Evolutionary conservation across 129 eudicot species (phyloP), one percentile per base, ranked within the genome.

Genomic region (Scalesia atractyloides): DNA sequence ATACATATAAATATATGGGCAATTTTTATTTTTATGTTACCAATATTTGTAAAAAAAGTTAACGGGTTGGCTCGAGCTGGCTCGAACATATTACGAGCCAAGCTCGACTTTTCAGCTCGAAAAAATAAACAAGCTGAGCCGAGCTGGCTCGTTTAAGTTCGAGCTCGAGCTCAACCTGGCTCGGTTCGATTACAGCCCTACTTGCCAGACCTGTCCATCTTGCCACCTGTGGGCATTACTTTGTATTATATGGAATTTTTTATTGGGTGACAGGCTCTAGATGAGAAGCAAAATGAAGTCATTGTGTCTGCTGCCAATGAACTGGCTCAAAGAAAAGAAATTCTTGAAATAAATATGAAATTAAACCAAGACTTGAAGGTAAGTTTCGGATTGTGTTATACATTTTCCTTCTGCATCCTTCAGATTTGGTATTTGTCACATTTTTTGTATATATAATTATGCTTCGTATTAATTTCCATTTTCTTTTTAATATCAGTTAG

Each of bases 201-300:
- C n/a, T n/a, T n/a, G n/a, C n/a, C n/a, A n/a, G n/a, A n/a, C 36
- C 34, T 47, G 18, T 58, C 56, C 52, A 66, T 67, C 72, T 44
- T 22, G 72, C 57, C 7, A 47, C 39, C 11, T 47, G 44, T 72
- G 43, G 24, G 13, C 44, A 59, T 73, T 14, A 14, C 68, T 43
- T 26, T 82, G 58, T 49, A 53, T 70, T 52, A 15, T 52, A 15
- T 17, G 11, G 22, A 10, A 19, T 68, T 49, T 30, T 58, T 53
- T 1, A 66, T 66, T 66, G 44, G 11, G 24, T 73, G 41, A 72
- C 82, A 93, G 98, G 97, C 93, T 54, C 77, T 90, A 62, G 96
- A 90, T 77, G 98, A 94, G 77, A 90, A 90, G 74, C 96, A 94
- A 78, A 87, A 39, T 83, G 98, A 94, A 75, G 84, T 86, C 24